Evolutionary conservation across 768 basidiomycete genomes (phyloP).

Genomic region (Cubamyces sp.): DNA sequence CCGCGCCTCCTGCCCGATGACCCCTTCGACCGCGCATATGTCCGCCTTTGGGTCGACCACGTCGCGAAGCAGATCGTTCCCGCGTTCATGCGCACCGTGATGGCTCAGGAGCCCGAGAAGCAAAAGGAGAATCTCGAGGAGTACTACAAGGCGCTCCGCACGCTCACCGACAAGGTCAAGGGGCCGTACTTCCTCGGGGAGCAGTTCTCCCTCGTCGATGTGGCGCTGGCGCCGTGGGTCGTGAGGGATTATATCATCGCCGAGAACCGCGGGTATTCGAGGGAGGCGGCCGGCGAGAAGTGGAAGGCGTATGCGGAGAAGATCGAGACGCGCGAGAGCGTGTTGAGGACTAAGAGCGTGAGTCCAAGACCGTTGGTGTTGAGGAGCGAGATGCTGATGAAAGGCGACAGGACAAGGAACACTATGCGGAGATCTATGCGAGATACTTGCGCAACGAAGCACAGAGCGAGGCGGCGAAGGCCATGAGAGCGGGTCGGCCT

Average conservation of each 20-base stretch:
- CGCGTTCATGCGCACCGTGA: constrained; percentile 46
- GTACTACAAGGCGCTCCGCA: constrained; percentile 42
- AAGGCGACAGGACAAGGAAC: constrained; percentile 39
- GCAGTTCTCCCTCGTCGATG: constrained; percentile 56
- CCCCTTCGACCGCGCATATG: constrained; percentile 53
- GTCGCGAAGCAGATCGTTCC: constrained; percentile 57
- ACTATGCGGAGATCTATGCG: constrained; percentile 52
- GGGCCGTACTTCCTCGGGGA: constrained; percentile 64
- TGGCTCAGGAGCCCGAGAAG: constrained; percentile 42
- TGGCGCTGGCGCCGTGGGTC: constrained; percentile 60
- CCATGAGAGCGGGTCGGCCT: constrained; percentile 30
- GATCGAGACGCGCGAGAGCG: constrained; percentile 49
- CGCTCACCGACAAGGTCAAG: constrained; percentile 41
- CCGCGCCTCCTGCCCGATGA: constrained; percentile 57
- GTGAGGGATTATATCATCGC: constrained; percentile 50
- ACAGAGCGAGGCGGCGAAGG: constrained; percentile 36
- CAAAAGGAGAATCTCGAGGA: constrained; percentile 42
- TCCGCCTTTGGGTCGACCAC: constrained; percentile 62
- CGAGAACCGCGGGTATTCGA: constrained; percentile 52
- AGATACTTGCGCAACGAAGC: constrained; percentile 60
- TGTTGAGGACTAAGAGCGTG: constrained; percentile 43
- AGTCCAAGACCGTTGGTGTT: background rate
- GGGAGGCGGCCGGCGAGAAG: constrained; percentile 44
- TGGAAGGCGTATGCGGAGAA: constrained; percentile 51
- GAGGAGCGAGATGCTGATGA: background rate